Evolutionary conservation across 495 filamentous ascomycete species (phyloP).

Genomic region (Podospora pseudocomata): DNA sequence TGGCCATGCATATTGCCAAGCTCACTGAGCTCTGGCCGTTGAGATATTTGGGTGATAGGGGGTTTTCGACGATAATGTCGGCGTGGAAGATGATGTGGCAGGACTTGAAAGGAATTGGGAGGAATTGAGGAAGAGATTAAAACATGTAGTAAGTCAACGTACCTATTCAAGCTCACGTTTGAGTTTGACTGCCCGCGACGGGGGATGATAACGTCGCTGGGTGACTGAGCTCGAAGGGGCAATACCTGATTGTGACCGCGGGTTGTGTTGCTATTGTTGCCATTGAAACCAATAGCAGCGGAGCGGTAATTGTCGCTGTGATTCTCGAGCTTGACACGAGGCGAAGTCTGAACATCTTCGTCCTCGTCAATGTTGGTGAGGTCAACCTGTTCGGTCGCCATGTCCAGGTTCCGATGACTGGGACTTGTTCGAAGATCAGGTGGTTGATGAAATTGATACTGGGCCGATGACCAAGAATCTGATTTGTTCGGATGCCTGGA

Average conservation of each 20-base stretch:
- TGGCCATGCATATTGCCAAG: background rate
- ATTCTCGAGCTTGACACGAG: background rate
- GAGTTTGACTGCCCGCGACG: background rate
- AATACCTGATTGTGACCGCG: background rate
- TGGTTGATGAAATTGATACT: background rate
- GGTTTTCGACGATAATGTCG: background rate
- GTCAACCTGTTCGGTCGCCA: background rate
- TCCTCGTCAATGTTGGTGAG: background rate
- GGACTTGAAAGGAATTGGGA: background rate
- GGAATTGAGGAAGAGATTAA: background rate
- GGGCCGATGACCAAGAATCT: background rate
- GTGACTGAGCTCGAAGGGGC: background rate
- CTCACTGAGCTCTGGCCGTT: background rate
- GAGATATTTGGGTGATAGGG: background rate
- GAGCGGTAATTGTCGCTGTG: background rate
- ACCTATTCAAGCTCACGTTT: background rate
- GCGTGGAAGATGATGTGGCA: background rate
- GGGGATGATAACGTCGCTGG: constrained; percentile 1
- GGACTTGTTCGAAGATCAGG: background rate
- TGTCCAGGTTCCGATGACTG: background rate
- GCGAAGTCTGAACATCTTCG: background rate
- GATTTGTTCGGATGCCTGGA: constrained; percentile 17
- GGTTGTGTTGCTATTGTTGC: background rate
- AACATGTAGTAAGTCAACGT: background rate
- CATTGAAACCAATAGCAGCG: background rate